Evolutionary conservation across 164 flowering plant species (phyloP).

Genomic region (Kalanchoe fedtschenkoi): DNA sequence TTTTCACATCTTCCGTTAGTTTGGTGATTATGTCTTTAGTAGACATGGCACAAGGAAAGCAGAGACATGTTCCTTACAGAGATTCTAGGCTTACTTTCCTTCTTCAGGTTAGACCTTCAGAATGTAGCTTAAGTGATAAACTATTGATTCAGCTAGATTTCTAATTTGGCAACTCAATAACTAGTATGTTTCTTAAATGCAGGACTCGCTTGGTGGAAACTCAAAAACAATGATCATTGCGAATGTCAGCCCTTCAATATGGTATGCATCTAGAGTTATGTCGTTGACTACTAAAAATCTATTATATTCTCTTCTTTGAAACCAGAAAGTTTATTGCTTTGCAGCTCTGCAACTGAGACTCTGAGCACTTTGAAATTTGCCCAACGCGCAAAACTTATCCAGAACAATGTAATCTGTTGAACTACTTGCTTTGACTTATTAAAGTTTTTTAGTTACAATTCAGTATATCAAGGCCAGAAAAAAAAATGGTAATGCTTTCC

Average conservation of each 20-base stretch:
- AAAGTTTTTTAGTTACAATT: background rate
- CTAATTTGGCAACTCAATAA: background rate
- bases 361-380: conserved; percentile 87
- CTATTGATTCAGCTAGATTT: background rate
- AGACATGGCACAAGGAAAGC: conserved; percentile 83
- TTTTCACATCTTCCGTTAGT: conserved; percentile 22
- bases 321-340: conserved; percentile 4
- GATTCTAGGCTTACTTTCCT: conserved; percentile 92
- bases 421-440: conserved; percentile 8
- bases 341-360: conserved; percentile 79
- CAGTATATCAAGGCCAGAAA: background rate
- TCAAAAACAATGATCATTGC: conserved; percentile 85
- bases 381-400: conserved; percentile 87
- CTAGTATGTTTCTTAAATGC: conserved; percentile 17
- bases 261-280: conserved; percentile 27
- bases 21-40: conserved; percentile 83
- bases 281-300: background rate
- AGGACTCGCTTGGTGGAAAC: conserved; percentile 95
- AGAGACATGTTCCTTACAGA: conserved; percentile 82
- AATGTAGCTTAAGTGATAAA: background rate
- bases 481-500: background rate
- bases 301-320: background rate
- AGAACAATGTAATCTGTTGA: conserved; percentile 52
- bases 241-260: conserved; percentile 76
- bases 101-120: conserved; percentile 51